Percentiles rank a stretch among this genome's conserved stretches.
phyloP scores from a whole-genome alignment of 2,329 filamentous ascomycete species.

The Scedosporium boydii region DNA sequence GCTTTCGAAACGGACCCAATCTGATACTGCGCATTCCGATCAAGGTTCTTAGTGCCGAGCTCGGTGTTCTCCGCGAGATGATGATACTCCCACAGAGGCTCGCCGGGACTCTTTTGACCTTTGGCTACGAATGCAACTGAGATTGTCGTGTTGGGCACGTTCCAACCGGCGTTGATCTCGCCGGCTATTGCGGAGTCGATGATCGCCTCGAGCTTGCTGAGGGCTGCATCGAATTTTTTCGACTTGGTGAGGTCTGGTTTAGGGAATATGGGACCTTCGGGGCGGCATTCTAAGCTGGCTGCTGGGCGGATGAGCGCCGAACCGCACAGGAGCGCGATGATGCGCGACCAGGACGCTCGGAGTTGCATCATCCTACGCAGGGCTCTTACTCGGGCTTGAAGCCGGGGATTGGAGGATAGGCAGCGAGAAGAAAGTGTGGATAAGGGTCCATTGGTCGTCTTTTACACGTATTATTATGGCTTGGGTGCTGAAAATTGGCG shows the following conservation, averaged over 20 bases:
- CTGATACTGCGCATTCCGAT: constrained; percentile 6
- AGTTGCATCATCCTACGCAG: no score
- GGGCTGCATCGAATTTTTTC: background rate
- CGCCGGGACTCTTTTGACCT: background rate
- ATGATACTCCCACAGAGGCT: constrained; percentile 7
- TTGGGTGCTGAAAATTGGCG: no score
- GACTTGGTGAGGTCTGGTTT: background rate
- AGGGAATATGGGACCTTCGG: constrained; percentile 3
- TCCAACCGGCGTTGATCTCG: constrained; percentile 1
- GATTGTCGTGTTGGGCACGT: constrained; percentile 2
- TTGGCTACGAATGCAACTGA: constrained; percentile 3
- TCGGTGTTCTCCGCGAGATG: constrained; percentile 4
- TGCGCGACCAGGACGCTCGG: background rate
- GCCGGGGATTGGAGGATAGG: no score
- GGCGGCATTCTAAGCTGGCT: constrained; percentile 5
- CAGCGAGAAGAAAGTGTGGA: no score
- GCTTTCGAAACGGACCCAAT: constrained; percentile 5
- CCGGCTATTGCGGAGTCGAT: background rate
- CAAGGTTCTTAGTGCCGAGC: background rate
- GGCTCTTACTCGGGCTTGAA: no score
- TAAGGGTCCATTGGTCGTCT: no score
- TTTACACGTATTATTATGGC: no score
- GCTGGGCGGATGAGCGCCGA: background rate
- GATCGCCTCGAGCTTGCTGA: background rate
- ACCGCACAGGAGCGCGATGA: background rate